Evolutionary conservation across 2,329 filamentous ascomycete genomes (phyloP).

Genomic region (Pseudogymnoascus sp.): DNA sequence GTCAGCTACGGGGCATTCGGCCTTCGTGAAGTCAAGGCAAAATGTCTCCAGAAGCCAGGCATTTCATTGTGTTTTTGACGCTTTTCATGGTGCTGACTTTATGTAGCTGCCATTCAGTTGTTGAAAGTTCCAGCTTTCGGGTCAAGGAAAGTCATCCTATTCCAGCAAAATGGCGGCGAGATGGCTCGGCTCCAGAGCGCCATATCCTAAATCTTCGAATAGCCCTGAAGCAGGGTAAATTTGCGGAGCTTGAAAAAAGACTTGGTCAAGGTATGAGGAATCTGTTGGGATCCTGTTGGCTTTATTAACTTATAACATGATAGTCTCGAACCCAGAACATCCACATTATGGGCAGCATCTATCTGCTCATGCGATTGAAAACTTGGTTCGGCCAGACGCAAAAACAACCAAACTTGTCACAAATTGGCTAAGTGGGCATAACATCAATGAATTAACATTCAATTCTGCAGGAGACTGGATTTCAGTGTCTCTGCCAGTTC

Average conservation of each 20-base stretch:
- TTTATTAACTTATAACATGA: slow-evolving; percentile 10
- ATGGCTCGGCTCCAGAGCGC: slow-evolving; percentile 37
- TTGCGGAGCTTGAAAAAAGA: slow-evolving; percentile 46
- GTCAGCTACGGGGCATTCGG: not conserved
- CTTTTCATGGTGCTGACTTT: not conserved
- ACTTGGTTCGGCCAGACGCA: slow-evolving; percentile 43
- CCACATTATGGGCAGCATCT: slow-evolving; percentile 47
- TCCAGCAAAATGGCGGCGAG: slow-evolving; percentile 41
- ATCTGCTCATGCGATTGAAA: slow-evolving; percentile 40
- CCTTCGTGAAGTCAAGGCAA: not conserved
- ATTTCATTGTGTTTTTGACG: not conserved
- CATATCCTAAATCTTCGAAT: slow-evolving; percentile 47
- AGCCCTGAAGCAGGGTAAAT: slow-evolving; percentile 48
- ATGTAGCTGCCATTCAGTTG: not conserved
- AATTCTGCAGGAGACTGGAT: slow-evolving; percentile 51
- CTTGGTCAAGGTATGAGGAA: slow-evolving; percentile 38
- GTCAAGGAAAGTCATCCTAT: slow-evolving; percentile 49
- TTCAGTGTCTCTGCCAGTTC: slow-evolving; percentile 42
- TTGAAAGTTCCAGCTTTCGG: not conserved
- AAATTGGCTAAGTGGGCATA: slow-evolving; percentile 47
- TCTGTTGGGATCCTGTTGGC: slow-evolving; percentile 9
- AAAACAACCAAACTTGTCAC: slow-evolving; percentile 44
- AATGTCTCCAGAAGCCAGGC: not conserved
- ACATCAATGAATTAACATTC: slow-evolving; percentile 37
- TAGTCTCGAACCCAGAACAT: slow-evolving; percentile 45